Conservation (phyloP, 2,329 filamentous ascomycete genomes). For the Ophiostoma ips region DNA sequence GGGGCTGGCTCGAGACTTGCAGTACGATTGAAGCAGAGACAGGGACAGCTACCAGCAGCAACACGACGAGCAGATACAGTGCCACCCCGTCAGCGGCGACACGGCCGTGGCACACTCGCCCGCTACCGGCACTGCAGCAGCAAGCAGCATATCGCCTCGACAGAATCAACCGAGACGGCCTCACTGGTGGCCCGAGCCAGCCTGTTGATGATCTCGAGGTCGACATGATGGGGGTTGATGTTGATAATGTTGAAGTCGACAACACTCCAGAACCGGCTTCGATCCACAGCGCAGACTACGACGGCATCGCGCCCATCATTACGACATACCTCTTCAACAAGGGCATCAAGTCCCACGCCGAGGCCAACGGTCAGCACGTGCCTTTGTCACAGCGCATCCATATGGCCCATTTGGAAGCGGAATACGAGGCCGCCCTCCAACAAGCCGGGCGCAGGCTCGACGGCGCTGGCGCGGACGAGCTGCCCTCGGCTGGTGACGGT, state of each 20-base stretch:
- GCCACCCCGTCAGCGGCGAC: not conserved
- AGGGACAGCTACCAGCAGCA: not conserved
- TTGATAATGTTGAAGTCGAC: not conserved
- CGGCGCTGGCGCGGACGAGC: not conserved
- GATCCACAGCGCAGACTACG: not conserved
- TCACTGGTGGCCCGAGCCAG: not conserved
- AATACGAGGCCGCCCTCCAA: not conserved
- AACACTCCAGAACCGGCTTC: not conserved
- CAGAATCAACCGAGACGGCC: too few relatives aligned
- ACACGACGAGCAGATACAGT: not conserved
- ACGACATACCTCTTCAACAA: not conserved
- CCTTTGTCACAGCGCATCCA: not conserved
- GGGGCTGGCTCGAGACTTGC: constrained; percentile 7
- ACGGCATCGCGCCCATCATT: not conserved
- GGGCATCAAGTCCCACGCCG: not conserved
- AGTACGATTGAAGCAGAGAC: not conserved
- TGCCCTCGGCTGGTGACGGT: not conserved
- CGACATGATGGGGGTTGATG: not conserved
- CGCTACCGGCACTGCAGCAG: too few relatives aligned
- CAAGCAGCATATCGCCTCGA: too few relatives aligned
- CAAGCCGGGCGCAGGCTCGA: not conserved
- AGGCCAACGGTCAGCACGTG: not conserved
- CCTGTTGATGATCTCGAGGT: not conserved
- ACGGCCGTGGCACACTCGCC: not conserved
- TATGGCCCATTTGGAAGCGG: not conserved